Conservation (phyloP, 2,329 filamentous ascomycete species). For the Fusarium mangiferae region DNA sequence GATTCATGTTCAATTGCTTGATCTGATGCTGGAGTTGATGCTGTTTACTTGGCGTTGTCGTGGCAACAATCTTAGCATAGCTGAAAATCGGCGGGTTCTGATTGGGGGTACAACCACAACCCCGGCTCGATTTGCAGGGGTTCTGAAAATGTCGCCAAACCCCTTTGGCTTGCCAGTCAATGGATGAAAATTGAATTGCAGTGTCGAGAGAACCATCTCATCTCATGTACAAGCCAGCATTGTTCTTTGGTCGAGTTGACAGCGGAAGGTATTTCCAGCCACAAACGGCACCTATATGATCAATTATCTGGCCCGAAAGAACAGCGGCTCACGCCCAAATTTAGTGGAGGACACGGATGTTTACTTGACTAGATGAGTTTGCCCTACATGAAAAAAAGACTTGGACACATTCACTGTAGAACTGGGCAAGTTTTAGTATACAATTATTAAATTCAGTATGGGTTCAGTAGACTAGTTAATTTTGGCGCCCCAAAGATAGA, state of each 20-base stretch:
- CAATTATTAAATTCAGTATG: accelerated
- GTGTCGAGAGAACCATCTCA: background rate
- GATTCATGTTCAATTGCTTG: background rate
- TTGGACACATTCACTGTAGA: background rate
- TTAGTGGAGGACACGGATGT: accelerated
- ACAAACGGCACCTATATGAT: background rate
- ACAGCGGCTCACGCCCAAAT: accelerated
- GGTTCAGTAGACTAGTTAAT: background rate
- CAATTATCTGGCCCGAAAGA: accelerated
- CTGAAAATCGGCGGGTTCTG: background rate
- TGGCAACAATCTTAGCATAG: background rate
- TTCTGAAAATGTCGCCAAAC: background rate
- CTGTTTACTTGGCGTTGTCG: background rate
- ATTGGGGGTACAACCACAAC: background rate
- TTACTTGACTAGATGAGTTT: background rate
- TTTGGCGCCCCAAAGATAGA: background rate
- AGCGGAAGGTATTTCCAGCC: background rate
- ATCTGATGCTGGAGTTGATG: background rate
- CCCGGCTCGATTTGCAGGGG: background rate
- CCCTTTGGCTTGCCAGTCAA: background rate
- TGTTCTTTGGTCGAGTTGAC: accelerated
- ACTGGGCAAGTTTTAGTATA: accelerated
- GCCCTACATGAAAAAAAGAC: too few species aligned
- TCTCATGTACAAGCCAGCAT: accelerated
- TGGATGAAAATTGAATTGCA: background rate